Evolutionary conservation across 768 basidiomycete genomes (phyloP), one percentile per base, ranked within the genome.

Genomic region (Xerocomus spinulosus): DNA sequence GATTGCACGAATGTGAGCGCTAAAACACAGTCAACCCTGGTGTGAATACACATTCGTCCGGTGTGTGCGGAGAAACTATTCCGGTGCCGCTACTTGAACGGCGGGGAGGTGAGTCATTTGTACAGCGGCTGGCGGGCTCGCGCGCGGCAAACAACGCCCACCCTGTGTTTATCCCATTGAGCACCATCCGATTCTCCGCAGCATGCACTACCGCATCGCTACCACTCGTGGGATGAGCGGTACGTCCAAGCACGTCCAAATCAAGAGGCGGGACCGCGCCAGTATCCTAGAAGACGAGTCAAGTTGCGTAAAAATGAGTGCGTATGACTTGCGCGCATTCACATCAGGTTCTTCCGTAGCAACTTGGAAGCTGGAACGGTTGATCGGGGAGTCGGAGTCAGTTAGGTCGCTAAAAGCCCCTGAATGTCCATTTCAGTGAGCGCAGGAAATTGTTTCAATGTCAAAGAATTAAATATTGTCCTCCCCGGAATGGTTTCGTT

Each of bases 161-260:
- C 83, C 82, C 82, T 25, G 81, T 81, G 48, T 77, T 77, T 2
- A 71, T 75, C 2, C n/a, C 82, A 18, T 63, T 60, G 67, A 81
- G 82, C 81, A 83, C 78, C 79, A 81, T 82, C 77, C 78, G 82
- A 55, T 83, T 82, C 58, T 81, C 82, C 1, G 82, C 72, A 7
- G 81, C 74, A 51, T 82, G 81, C 2, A 44, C 61, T 2, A 78
- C 75, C 9, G 42, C 65, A 1, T 59, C 43, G 15, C 66, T 65
- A 14, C 65, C 65, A 4, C 53, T 51, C 0, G 36, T 37, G 4
- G 76, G 76, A 44, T 79, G 75, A 4, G 70, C 65, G 49, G 82
- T 77, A 82, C 12, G 76, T 77, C 72, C 72, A 83, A 3, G 75
- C 62, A 14, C 65, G 63, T 14, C 57, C 63, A 32, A 20, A 51